Base-by-base conservation (phyloP, 73 alveolate species). In the Paramecium primaurelia region DNA sequence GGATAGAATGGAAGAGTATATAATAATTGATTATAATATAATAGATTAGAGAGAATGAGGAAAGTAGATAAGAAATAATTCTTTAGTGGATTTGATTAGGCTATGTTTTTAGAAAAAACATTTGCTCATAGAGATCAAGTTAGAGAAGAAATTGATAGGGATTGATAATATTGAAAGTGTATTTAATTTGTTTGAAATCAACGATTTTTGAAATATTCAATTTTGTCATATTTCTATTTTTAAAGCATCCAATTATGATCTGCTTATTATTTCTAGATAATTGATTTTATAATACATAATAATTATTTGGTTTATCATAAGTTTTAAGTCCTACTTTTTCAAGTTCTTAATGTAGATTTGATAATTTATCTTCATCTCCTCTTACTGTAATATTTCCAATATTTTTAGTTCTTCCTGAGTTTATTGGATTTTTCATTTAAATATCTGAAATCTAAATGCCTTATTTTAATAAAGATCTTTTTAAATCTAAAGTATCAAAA, bases 51-150 rank as follows among this genome's bases (percentile, higher is more conserved):
- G 77, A 87, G 86, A 26, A 87, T 87, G 93, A 59, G 93, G 42
- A 87, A 87, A 54, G 93, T 87, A 36, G 93, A 87, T 64, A 87
- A 87, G 44, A 87, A 87, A 40, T 75, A 75, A 40, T 58, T 87
- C 37, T 87, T 64, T 68, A 87, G 86, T 68, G 89, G 89, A 36
- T 87, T 87, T 40, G 86, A 87, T 68, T 34, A 87, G 32, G 88
- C 84, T 28, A 87, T 87, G 93, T 60, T 87, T 42, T 42, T 87
- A 14, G 88, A 77, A 32, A 87, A 59, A 38, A 34, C 84, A 0
- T 40, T 60, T 34, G 69, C 69, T n/a, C 69, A 20, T 59, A 26
- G 49, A 38, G 71, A 32, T 37, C 16, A 58, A 60, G 49, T 75
- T 6, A 75, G 88, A 18, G 88, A 75, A 10, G 88, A 75, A 20